phyloP scores from a whole-genome alignment of 148 eudicot genomes.

The Heliosperma pusillum region DNA sequence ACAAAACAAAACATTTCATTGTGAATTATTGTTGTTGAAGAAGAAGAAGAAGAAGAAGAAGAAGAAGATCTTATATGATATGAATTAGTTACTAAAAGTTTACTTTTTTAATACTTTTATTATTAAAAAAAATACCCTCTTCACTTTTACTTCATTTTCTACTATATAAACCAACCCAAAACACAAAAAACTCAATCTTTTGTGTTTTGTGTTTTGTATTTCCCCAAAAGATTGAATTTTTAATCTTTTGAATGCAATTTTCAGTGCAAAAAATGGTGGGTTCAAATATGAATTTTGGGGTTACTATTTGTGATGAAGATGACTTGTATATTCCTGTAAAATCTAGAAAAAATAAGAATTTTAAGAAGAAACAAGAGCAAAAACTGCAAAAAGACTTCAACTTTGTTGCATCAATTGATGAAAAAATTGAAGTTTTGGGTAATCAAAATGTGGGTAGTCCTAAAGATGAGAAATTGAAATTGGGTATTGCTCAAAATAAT shows the following conservation, averaged over 20 bases:
- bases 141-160: neutral
- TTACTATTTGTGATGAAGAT: conserved; percentile 14
- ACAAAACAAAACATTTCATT: neutral
- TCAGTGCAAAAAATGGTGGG: conserved; percentile 8
- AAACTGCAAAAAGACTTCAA: conserved; percentile 19
- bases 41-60: conserved; percentile 4
- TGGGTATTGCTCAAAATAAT: conserved; percentile 12
- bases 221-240: neutral
- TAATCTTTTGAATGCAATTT: neutral
- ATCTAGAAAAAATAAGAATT: conserved; percentile 16
- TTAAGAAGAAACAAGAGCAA: conserved; percentile 14
- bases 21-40: neutral
- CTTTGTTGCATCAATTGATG: conserved; percentile 15
- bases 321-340: conserved; percentile 28
- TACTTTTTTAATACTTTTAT: neutral
- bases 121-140: neutral
- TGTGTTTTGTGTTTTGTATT: too few relatives aligned
- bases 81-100: neutral
- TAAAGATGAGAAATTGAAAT: conserved; percentile 6
- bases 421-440: conserved; percentile 6
- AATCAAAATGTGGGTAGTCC: conserved; percentile 11
- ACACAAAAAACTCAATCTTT: neutral
- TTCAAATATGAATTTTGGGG: conserved; percentile 9
- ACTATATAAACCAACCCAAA: neutral
- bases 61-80: neutral